Evolutionary conservation across 495 filamentous ascomycete genomes (phyloP), one percentile per base, ranked within the genome.

Genomic region (Penicillium arizonense): DNA sequence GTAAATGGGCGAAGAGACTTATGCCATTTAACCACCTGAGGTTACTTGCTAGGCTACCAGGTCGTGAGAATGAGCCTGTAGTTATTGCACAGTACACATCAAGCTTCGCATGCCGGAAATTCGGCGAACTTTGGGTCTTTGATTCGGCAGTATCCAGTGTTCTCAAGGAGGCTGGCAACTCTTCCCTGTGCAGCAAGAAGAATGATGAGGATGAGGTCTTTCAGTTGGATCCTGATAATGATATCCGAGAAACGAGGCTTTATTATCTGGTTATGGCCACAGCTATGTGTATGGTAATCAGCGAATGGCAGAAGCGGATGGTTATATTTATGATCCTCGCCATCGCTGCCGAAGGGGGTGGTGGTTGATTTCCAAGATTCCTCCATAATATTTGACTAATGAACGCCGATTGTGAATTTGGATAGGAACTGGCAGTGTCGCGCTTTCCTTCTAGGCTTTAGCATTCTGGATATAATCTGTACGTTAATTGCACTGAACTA

Each of bases 251-350:
- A 14, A 53, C 34, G 26, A 46, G 45, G 28, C 5, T 56, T 8
- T 52, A 58, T 41, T 47, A 57, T 0, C 5, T 59, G 21, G 42
- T 57, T 13, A 44, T 58, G 24, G 45, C 51, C 5, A 62, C 59
- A 3, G 49, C 52, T 6, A 48, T 56, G 49, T 63, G 56, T 14
- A 61, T 60, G 54, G 35, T 64, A n/a, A 39, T 61, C 41, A 58
- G 58, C 1, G 61, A 58, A 34, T 54, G 44, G 44, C 23, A 61
- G 51, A 64, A 64, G 30, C 38, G 61, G 12, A 21, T 46, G 34
- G 47, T 39, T 4, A 5, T 55, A 26, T 41, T 35, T 10, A 24
- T 44, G 18, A 42, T 59, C 3, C 3, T 55, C 13, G 12, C 28
- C 4, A 45, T 30, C 0, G 28, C 28, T 9, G 7, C 5, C 28